Base-by-base conservation (phyloP, 495 filamentous ascomycete genomes). In the Aspergillus campestris region DNA sequence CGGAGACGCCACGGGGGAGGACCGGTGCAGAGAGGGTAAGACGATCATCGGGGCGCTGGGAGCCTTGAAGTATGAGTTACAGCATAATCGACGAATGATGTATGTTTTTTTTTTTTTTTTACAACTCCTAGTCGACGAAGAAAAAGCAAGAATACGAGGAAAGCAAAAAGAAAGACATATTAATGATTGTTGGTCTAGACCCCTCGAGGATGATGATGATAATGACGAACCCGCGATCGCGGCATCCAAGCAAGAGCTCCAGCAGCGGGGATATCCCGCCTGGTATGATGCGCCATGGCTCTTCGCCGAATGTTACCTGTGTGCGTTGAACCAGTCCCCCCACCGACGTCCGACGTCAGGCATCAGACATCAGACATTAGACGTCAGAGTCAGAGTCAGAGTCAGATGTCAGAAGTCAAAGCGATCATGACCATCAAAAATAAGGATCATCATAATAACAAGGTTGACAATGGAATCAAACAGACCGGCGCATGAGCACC, bases 231-330 rank as follows among this genome's bases (percentile, higher is more conserved):
- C 78, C 10, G 92, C 94, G 59, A 80, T 95, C 32, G 73, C 73
- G n/a, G 69, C 71, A 8, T 97, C 96, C 64, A 98, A 97, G 60
- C 60, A 80, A 44, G 88, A 96, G 60, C 67, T 97, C n/a, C 75
- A 84, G 47, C 64, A 80, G 48, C 74, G 89, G 11, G 87, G 84
- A 35, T 74, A 72, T 44, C 81, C 84, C 0, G 81, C 74, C 30
- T 98, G 92, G 92, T 84, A 87, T 61, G 71, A 84, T 42, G 80
- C 81, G 6, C 69, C 89, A 3, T 98, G 92, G 92, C 77, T 97
- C 7, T 98, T 76, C 64, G 70, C 81, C 15, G 92, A 98, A 70
- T 97, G 92, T 70, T 98, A 97, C 58, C 75, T 98, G 13, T 96
- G 94, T 79, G 77, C 80, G 83, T 82, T 61, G 7, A 59, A 43